A percentile compares a stretch with the other conserved stretches of the same genome.
phyloP scores from a whole-genome alignment of 495 filamentous ascomycete genomes.

The Zalerion maritima region DNA sequence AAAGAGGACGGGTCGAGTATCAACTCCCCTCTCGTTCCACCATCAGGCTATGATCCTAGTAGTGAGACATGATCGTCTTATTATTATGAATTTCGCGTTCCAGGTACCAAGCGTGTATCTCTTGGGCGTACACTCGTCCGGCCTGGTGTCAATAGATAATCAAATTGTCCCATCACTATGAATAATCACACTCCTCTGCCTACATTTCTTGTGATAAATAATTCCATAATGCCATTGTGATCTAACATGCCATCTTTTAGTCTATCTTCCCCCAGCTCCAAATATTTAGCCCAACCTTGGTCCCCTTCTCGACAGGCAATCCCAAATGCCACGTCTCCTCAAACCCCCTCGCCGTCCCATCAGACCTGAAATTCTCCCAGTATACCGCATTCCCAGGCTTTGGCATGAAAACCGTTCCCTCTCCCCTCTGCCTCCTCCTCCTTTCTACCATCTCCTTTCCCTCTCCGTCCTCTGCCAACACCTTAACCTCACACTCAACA shows the following conservation, averaged over 20 bases:
- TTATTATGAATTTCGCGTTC: no score
- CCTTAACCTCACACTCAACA: conserved; percentile 19
- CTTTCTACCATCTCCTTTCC: conserved; percentile 3
- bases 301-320: conserved; percentile 26
- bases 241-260: not conserved
- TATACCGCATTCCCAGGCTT: conserved; percentile 32
- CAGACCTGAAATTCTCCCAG: conserved; percentile 35
- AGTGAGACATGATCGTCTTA: no score
- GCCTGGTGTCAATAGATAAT: no score
- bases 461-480: conserved; percentile 1
- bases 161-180: no score
- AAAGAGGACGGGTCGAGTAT: no score
- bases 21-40: no score
- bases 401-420: conserved; percentile 25
- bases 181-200: no score
- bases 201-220: no score
- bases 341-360: conserved; percentile 26
- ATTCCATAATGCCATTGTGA: no score
- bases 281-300: conserved; percentile 32
- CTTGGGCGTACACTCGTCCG: no score
- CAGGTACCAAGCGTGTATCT: no score
- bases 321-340: conserved; percentile 36
- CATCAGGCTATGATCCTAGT: no score
- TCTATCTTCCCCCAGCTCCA: conserved; percentile 25
- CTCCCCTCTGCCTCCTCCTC: conserved; percentile 3